These are phyloP conservation scores for Trichoderma polysporum DNA, from an alignment of 2,329 filamentous ascomycete species.

Conservation along the genomic window DNA sequence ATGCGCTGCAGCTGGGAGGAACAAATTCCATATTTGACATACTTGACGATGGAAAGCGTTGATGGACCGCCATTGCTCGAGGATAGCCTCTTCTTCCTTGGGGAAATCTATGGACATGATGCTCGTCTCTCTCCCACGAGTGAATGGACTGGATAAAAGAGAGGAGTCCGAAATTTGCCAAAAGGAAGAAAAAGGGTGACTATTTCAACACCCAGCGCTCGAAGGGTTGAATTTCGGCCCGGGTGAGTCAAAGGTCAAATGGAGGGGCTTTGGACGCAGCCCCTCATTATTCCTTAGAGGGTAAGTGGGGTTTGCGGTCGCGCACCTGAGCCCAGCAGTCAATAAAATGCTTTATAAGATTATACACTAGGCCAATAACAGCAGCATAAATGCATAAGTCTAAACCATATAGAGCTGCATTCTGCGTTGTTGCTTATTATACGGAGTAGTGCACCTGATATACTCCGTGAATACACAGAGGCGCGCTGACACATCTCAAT, in stretches of 20 bases:
- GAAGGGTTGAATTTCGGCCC: background rate
- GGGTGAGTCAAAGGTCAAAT: slow-evolving; percentile 17
- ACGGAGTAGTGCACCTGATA: slow-evolving; percentile 6
- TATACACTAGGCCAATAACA: background rate
- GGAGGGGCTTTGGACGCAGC: background rate
- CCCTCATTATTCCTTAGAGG: slow-evolving; percentile 16
- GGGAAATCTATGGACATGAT: slow-evolving; percentile 88
- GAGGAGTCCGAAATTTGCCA: background rate
- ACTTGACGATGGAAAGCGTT: slow-evolving; percentile 87
- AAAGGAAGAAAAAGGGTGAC: background rate
- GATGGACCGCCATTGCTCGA: slow-evolving; percentile 87
- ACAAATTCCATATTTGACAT: slow-evolving; percentile 21
- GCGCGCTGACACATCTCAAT: slow-evolving; percentile 15
- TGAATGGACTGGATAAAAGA: background rate
- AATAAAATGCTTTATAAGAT: background rate
- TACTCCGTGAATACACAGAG: background rate
- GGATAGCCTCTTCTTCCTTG: slow-evolving; percentile 81
- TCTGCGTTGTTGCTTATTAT: background rate
- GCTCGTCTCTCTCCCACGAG: slow-evolving; percentile 19
- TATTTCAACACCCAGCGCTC: background rate
- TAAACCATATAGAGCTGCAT: background rate
- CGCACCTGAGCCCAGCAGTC: background rate
- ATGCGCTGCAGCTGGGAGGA: background rate
- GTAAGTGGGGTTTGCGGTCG: slow-evolving; percentile 8
- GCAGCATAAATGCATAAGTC: background rate